Conservation (phyloP, 805 yeast species). For the Sugiyamaella lignohabitans region DNA sequence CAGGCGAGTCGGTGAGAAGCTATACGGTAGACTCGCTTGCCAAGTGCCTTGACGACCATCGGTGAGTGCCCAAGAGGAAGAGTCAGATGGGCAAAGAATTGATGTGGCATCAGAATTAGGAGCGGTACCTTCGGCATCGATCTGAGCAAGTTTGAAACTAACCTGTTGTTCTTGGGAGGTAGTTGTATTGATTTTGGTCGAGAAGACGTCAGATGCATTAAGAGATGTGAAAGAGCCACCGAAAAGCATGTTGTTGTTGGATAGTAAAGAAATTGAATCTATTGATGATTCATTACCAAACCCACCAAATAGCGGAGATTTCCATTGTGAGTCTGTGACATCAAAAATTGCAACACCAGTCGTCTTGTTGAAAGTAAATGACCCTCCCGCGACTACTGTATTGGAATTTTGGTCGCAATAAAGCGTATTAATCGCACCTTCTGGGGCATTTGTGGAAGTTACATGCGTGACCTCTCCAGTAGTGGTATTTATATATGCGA, state of each 20-base stretch:
- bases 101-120: slow-evolving; percentile 18
- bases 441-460: slow-evolving; percentile 12
- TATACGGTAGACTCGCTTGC: slow-evolving; percentile 51
- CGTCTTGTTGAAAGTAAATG: slow-evolving; percentile 44
- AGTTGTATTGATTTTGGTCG: background rate
- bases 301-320: slow-evolving; percentile 64
- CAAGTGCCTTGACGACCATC: slow-evolving; percentile 55
- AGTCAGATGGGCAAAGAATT: slow-evolving; percentile 52
- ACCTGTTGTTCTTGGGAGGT: slow-evolving; percentile 33
- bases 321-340: slow-evolving; percentile 36
- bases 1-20: slow-evolving; percentile 60
- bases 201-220: slow-evolving; percentile 29
- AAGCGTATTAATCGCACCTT: slow-evolving; percentile 41
- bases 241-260: slow-evolving; percentile 48
- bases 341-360: slow-evolving; percentile 64
- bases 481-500: slow-evolving; percentile 24
- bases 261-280: slow-evolving; percentile 49
- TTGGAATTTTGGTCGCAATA: slow-evolving; percentile 43
- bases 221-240: slow-evolving; percentile 70
- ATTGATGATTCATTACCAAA: slow-evolving; percentile 46
- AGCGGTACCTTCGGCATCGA: slow-evolving; percentile 21
- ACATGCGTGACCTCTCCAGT: slow-evolving; percentile 24
- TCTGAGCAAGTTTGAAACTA: slow-evolving; percentile 21
- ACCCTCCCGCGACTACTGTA: slow-evolving; percentile 75
- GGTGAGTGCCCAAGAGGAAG: slow-evolving; percentile 46